Evolutionary conservation across 2,329 filamentous ascomycete genomes (phyloP), one percentile per base, ranked within the genome.

Genomic region (Claviceps cyperi): DNA sequence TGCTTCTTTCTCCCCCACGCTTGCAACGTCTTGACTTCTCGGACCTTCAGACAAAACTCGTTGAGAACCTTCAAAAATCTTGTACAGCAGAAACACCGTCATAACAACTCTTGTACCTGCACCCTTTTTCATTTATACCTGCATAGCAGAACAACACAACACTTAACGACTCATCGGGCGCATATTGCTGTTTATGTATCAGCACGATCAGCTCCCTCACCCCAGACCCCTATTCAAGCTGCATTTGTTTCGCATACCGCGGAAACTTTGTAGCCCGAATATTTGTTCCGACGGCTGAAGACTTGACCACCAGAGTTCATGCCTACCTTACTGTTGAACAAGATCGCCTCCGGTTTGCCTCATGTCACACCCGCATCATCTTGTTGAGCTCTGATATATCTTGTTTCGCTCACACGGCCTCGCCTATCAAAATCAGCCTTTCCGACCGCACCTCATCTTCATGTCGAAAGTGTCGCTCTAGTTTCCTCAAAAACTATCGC

Each of bases 141-240:
- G 43, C 21, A 52, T 36, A 47, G 48, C 51, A 48, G 43, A 52
- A 48, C 17, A 32, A 49, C 28, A 48, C 57, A 55, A 59, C 62
- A 63, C 58, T 58, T 64, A 65, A 59, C 49, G 57, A 53, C 57
- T 51, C 50, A 52, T 58, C 57, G 56, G 60, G 55, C 51, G 56
- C 59, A 67, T 62, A 63, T 64, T 65, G 64, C 66, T 84, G 88
- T 94, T 86, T 94, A 94, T 94, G 89, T 94, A 94, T 95, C 89
- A 89, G 87, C 84, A 87, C 86, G 84, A 85, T 82, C 69, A 77
- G 66, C 80, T 80, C 81, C 81, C 86, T 85, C 82, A 88, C 83
- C 89, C 87, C 82, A 86, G 83, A 86, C 84, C 91, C 83, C 87
- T 87, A 77, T 81, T 87, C 77, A 87, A 88, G 86, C 87, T 94